phyloP scores from a whole-genome alignment of 352 stramenopile genomes.

The Thalassiosira livingstoniorum region DNA sequence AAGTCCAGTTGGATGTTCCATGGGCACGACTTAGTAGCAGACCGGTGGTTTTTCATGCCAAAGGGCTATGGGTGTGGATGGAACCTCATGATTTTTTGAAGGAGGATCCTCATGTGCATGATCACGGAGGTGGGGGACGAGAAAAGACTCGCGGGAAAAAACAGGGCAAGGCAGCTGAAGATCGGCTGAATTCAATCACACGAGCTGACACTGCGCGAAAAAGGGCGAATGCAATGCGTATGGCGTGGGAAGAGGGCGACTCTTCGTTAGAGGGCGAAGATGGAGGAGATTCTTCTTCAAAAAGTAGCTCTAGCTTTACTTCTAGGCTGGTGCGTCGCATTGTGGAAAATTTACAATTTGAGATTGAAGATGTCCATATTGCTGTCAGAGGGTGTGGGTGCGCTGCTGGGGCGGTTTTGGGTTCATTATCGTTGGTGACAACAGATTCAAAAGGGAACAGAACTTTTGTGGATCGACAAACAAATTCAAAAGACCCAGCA shows the following conservation, averaged over 20 bases:
- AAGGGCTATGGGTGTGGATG: conserved; percentile 71
- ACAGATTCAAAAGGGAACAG: conserved; percentile 74
- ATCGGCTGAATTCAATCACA: conserved; percentile 59
- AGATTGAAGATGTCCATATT: conserved; percentile 83
- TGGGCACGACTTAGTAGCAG: conserved; percentile 77
- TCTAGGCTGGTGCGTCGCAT: conserved; percentile 78
- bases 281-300: background rate
- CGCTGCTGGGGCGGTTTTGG: conserved; percentile 71
- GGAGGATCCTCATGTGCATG: conserved; percentile 17
- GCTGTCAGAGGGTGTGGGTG: conserved; percentile 63
- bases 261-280: background rate
- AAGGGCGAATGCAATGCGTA: conserved; percentile 63
- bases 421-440: conserved; percentile 76
- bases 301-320: conserved; percentile 66
- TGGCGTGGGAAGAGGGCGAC: conserved; percentile 48
- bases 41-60: conserved; percentile 76
- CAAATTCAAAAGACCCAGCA: conserved; percentile 40
- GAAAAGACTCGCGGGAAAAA: conserved; percentile 12
- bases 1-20: conserved; percentile 82
- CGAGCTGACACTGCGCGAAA: conserved; percentile 64
- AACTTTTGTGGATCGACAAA: conserved; percentile 82
- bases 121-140: conserved; percentile 9
- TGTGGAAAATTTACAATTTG: conserved; percentile 86
- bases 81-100: conserved; percentile 74
- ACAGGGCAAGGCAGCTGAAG: conserved; percentile 27